These are phyloP conservation scores for Scytalidium lignicola DNA, from an alignment of 2,329 filamentous ascomycete genomes.

Conservation along the genomic window DNA sequence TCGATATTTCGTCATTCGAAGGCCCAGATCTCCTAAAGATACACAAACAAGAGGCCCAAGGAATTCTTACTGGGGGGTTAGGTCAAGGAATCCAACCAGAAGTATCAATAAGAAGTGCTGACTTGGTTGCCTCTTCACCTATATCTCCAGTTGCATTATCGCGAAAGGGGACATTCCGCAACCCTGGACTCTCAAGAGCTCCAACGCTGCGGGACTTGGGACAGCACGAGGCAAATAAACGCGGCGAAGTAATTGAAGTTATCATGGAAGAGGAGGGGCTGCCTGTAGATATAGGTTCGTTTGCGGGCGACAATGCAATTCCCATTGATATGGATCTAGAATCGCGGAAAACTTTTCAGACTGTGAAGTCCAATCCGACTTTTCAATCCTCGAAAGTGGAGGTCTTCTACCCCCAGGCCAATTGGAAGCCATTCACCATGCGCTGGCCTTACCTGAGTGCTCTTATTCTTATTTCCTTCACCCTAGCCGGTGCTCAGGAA, in stretches of 20 bases:
- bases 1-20: constrained; percentile 23
- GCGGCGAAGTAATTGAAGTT: constrained; percentile 55
- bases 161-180: constrained; percentile 17
- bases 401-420: constrained; percentile 56
- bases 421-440: constrained; percentile 65
- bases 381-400: constrained; percentile 32
- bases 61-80: constrained; percentile 52
- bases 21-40: constrained; percentile 20
- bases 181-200: constrained; percentile 20
- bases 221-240: constrained; percentile 54
- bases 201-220: constrained; percentile 45
- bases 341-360: constrained; percentile 17
- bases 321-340: constrained; percentile 18
- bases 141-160: constrained; percentile 11
- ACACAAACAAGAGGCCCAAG: constrained; percentile 41
- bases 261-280: constrained; percentile 39
- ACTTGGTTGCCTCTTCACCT: constrained; percentile 37
- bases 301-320: constrained; percentile 14
- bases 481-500: constrained; percentile 49
- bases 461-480: constrained; percentile 49
- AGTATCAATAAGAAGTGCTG: constrained; percentile 41
- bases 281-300: constrained; percentile 22
- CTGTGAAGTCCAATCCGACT: constrained; percentile 5
- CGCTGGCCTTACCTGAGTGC: constrained; percentile 52
- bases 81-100: constrained; percentile 48